phyloP scores from a whole-genome alignment of 371 early-diverging fungal genomes.

The Rhizopus arrhizus region DNA sequence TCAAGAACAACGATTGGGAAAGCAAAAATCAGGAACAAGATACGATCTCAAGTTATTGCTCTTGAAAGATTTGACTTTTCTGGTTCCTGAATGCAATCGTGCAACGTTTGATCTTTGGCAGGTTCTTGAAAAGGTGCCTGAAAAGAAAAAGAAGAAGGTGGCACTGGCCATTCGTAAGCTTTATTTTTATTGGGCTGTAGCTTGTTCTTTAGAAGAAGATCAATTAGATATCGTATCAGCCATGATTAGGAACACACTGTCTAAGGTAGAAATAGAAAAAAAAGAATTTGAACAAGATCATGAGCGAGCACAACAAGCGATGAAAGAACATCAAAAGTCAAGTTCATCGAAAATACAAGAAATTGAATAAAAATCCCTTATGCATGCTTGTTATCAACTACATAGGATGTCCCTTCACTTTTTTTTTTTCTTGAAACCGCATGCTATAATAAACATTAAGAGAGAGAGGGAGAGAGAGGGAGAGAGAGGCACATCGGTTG shows the following conservation, averaged over 20 bases:
- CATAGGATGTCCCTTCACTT: no score
- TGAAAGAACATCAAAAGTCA: conserved; percentile 14
- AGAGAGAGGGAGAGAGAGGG: no score
- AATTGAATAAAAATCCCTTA: neutral
- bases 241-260: conserved; percentile 3
- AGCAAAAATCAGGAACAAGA: conserved; percentile 1
- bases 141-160: conserved; percentile 7
- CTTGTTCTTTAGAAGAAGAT: conserved; percentile 10
- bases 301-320: conserved; percentile 23
- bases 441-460: no score
- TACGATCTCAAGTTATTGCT: conserved; percentile 25
- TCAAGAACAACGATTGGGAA: conserved; percentile 4
- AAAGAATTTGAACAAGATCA: conserved; percentile 18
- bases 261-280: conserved; percentile 8
- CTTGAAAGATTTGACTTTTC: conserved; percentile 21
- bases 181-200: conserved; percentile 34
- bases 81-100: conserved; percentile 16
- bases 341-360: conserved; percentile 15
- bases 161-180: conserved; percentile 32
- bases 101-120: conserved; percentile 34
- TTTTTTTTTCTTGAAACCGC: no score
- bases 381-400: no score
- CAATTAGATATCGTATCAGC: neutral
- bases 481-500: no score
- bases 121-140: conserved; percentile 18